Percentiles rank a stretch among this genome's conserved stretches.
Conservation (phyloP, 768 basidiomycete species). For the Trametes elegans region DNA sequence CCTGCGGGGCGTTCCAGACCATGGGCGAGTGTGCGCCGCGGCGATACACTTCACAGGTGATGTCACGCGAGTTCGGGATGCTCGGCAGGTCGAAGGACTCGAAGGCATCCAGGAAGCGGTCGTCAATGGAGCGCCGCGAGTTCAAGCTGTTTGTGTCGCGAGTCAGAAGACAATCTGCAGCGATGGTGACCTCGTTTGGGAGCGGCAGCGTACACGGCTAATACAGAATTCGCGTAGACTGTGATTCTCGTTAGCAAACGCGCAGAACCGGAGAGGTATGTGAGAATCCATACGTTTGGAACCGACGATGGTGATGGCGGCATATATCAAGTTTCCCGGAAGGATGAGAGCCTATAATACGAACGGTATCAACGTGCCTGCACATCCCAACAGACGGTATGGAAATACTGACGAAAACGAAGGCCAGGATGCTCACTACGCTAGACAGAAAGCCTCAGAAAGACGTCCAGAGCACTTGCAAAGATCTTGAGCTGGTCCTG, state of each 20-base stretch:
- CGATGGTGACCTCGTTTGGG: too few species aligned
- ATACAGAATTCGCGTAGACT: too few species aligned
- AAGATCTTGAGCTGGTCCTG: neutral
- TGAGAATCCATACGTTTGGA: neutral
- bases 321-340: constrained; percentile 1
- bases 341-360: neutral
- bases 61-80: neutral
- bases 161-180: too few species aligned
- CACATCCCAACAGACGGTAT: neutral
- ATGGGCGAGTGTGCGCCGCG: neutral
- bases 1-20: neutral
- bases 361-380: too few species aligned
- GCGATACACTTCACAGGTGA: neutral
- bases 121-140: neutral
- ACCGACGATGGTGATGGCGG: neutral
- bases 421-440: neutral
- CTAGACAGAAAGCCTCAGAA: neutral
- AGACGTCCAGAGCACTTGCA: neutral
- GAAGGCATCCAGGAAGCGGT: neutral
- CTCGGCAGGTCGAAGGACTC: neutral
- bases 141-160: too few species aligned
- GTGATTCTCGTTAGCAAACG: neutral
- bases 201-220: too few species aligned
- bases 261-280: neutral
- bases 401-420: neutral